Percentiles rank a stretch among this genome's conserved stretches.
phyloP scores from a whole-genome alignment of 257 asterid species.

The Nicotiana attenuata region DNA sequence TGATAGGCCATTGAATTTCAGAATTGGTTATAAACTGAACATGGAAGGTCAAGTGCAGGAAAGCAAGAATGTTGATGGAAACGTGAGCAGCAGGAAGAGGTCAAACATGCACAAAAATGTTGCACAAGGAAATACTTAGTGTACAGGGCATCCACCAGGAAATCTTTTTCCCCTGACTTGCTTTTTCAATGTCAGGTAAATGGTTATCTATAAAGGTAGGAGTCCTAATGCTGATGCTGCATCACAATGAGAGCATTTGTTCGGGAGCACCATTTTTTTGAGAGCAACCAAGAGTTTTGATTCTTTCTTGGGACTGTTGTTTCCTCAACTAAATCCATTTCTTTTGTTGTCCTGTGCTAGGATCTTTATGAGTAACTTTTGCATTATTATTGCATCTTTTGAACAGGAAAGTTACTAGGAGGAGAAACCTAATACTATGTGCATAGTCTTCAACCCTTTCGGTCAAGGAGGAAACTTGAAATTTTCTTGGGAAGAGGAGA shows the following conservation, averaged over 20 bases:
- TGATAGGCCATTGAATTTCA: not conserved
- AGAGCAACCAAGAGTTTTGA: not conserved
- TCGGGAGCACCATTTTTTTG: not conserved
- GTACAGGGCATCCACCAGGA: not conserved
- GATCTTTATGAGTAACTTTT: not conserved
- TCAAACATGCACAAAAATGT: not conserved
- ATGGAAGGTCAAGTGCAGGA: slow-evolving; percentile 13
- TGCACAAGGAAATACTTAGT: not conserved
- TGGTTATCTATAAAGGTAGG: not conserved
- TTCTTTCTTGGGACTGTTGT: not conserved
- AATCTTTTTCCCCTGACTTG: not conserved
- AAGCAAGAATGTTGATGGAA: slow-evolving; percentile 4
- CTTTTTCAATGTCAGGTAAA: not conserved
- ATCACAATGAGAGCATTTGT: not conserved
- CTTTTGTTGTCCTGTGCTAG: not conserved
- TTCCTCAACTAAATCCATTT: not conserved
- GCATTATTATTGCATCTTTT: too few species aligned
- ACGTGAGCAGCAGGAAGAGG: slow-evolving; percentile 9
- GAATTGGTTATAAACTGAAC: not conserved
- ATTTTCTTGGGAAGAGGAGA: too few species aligned
- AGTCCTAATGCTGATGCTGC: not conserved
- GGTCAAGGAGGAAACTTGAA: too few species aligned
- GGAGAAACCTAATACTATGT: too few species aligned
- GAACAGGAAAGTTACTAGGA: too few species aligned
- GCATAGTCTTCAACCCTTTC: too few species aligned